These are phyloP conservation scores for Salix brachista DNA, from an alignment of 345 rosid genomes.

Conservation along the genomic window DNA sequence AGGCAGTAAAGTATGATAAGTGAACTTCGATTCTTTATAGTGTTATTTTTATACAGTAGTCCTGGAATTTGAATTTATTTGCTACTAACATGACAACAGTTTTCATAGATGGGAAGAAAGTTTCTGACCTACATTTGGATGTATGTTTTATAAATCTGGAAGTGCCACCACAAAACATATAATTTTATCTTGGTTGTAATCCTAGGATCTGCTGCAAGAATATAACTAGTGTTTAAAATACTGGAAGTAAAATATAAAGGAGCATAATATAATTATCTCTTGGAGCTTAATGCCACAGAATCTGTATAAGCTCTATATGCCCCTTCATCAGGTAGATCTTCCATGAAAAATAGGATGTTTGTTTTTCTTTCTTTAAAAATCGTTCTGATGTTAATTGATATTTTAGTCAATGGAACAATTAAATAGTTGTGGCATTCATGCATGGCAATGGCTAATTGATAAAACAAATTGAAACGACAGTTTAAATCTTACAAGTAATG, in stretches of 20 bases:
- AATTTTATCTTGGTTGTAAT: background rate
- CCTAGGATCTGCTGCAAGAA: background rate
- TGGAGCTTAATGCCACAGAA: background rate
- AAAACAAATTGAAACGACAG: background rate
- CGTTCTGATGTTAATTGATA: background rate
- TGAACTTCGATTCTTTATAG: constrained; percentile 11
- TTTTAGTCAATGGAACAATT: background rate
- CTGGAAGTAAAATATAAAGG: background rate
- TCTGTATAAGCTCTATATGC: background rate
- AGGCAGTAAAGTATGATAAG: constrained; percentile 77
- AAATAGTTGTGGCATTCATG: background rate
- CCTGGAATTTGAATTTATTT: constrained; percentile 4
- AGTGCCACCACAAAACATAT: background rate
- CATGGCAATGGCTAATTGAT: background rate
- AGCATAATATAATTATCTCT: background rate
- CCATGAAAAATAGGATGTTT: background rate
- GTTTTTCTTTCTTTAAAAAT: background rate
- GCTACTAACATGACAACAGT: background rate
- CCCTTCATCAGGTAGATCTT: background rate
- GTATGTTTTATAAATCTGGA: constrained; percentile 3
- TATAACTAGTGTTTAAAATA: background rate
- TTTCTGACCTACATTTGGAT: background rate
- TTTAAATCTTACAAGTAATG: background rate
- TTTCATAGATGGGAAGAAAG: background rate
- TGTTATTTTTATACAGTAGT: constrained; percentile 4